Evolutionary conservation across 1,284 basidiomycete genomes (phyloP).

Genomic region (Neonothopanus nambi): DNA sequence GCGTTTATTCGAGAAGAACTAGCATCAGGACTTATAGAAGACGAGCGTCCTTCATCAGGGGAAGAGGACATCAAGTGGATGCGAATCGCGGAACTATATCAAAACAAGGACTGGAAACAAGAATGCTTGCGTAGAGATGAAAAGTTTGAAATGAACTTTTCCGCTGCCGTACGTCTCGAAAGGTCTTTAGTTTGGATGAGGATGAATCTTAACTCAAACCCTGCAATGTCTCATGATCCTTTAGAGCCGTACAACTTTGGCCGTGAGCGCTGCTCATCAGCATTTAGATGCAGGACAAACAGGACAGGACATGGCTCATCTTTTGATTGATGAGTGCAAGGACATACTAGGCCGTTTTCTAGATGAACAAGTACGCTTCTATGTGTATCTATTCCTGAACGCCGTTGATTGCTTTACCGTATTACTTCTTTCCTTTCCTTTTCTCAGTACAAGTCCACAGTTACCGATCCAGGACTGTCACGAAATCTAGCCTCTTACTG

Average conservation of each 20-base stretch:
- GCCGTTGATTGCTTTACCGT: constrained; percentile 14
- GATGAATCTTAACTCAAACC: neutral
- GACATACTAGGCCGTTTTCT: constrained; percentile 77
- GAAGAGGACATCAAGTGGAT: constrained; percentile 56
- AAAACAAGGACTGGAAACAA: constrained; percentile 65
- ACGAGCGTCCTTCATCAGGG: constrained; percentile 46
- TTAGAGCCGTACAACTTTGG: constrained; percentile 56
- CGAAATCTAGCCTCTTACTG: constrained; percentile 85
- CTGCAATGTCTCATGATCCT: constrained; percentile 16
- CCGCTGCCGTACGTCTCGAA: constrained; percentile 67
- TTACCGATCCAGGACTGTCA: constrained; percentile 88
- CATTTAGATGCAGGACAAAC: constrained; percentile 41
- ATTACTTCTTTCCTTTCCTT: constrained; percentile 8
- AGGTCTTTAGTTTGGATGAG: no score
- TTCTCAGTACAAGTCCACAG: constrained; percentile 71
- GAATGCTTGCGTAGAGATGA: constrained; percentile 79
- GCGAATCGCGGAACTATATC: constrained; percentile 47
- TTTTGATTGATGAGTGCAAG: constrained; percentile 70
- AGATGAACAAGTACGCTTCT: constrained; percentile 66
- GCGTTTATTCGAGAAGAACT: constrained; percentile 64
- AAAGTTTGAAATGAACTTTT: constrained; percentile 88
- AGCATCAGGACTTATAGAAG: constrained; percentile 53
- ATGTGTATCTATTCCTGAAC: neutral
- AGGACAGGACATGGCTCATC: constrained; percentile 50
- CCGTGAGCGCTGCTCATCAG: constrained; percentile 45